Percentiles rank a stretch among this genome's conserved stretches.
Evolutionary conservation across 202 grass and related monocot species (phyloP).

Genomic region (Brachypodium distachyon): DNA sequence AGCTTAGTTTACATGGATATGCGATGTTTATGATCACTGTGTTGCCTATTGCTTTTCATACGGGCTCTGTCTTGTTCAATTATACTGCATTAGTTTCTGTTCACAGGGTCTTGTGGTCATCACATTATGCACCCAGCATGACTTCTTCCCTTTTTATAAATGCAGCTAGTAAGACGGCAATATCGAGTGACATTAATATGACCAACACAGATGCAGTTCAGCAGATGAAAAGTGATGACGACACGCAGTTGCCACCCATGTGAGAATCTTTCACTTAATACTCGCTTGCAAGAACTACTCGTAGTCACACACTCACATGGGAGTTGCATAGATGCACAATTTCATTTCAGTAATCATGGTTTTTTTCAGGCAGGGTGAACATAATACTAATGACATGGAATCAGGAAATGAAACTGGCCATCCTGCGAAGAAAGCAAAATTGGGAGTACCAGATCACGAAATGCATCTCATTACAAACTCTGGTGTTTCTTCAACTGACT

Average conservation of each 20-base stretch:
- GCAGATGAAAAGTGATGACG: conserved; percentile 23
- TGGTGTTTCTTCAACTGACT: conserved; percentile 22
- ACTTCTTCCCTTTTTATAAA: conserved; percentile 4
- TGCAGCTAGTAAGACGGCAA: conserved; percentile 27
- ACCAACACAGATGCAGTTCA: conserved; percentile 26
- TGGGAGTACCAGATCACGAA: conserved; percentile 23
- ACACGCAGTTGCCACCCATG: conserved; percentile 22
- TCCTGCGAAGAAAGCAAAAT: conserved; percentile 41
- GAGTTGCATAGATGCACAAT: conserved; percentile 6
- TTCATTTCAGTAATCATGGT: conserved; percentile 8
- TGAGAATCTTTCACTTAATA: conserved; percentile 32
- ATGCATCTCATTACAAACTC: conserved; percentile 19
- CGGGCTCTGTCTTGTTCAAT: neutral
- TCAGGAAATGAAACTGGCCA: conserved; percentile 14
- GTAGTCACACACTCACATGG: neutral
- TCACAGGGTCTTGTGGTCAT: neutral
- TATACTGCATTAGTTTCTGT: neutral
- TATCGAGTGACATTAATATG: conserved; percentile 25
- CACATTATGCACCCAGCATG: conserved; percentile 8
- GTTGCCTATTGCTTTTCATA: neutral
- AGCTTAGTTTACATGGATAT: conserved; percentile 22
- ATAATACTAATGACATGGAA: conserved; percentile 15
- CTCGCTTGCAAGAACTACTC: neutral
- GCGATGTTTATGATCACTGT: neutral
- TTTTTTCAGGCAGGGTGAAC: conserved; percentile 30